These are phyloP conservation scores for Dendrobium catenatum DNA, from an alignment of 106 monocot species.

Conservation along the genomic window DNA sequence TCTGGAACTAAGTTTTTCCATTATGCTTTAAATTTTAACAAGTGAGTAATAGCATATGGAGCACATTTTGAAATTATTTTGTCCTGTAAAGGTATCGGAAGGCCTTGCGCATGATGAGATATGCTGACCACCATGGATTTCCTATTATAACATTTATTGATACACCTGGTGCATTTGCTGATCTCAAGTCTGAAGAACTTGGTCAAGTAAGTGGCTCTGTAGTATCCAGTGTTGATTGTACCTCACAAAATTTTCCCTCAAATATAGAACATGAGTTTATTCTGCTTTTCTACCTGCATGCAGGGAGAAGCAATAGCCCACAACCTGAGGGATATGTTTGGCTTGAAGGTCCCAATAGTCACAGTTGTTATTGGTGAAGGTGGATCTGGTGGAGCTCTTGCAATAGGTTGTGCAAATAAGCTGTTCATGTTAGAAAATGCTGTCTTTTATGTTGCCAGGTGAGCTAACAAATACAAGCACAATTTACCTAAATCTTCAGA, in stretches of 20 bases:
- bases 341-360: slow-evolving; percentile 76
- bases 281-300: slow-evolving; percentile 1
- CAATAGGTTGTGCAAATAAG: slow-evolving; percentile 91
- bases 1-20: too few species aligned
- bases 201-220: slow-evolving; percentile 40
- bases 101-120: slow-evolving; percentile 85
- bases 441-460: slow-evolving; percentile 97
- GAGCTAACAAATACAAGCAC: not conserved
- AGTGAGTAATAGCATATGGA: not conserved
- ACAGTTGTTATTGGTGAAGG: slow-evolving; percentile 93
- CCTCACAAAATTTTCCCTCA: too few species aligned
- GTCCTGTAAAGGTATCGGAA: slow-evolving; percentile 55
- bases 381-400: slow-evolving; percentile 97
- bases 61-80: not conserved
- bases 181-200: slow-evolving; percentile 95
- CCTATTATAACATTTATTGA: slow-evolving; percentile 91
- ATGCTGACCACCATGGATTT: slow-evolving; percentile 89
- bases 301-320: slow-evolving; percentile 91
- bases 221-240: not conserved
- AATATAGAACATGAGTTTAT: not conserved
- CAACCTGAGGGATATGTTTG: slow-evolving; percentile 87
- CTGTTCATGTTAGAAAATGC: slow-evolving; percentile 85
- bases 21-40: too few species aligned
- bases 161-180: slow-evolving; percentile 92
- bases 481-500: not conserved